Base-by-base conservation (phyloP, 345 rosid species). In the Balakata baccata region DNA sequence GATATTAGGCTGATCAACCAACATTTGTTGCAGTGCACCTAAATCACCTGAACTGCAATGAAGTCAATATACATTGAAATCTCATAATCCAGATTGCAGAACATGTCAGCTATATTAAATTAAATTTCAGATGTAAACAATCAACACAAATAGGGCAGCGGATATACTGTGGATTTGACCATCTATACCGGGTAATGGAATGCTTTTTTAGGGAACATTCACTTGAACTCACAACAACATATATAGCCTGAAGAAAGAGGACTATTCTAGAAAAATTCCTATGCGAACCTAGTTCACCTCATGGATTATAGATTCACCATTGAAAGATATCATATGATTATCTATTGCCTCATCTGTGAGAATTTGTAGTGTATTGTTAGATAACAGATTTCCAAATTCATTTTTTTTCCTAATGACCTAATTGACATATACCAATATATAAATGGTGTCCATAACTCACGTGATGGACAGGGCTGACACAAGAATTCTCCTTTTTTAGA, bases 1-100 rank as follows among this genome's bases (percentile, higher is more conserved):
- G 74, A 92, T 88, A 62, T 94, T 90, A 43, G 97, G 97, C 66
- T 92, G 89, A 85, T 94, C 98, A 67, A 87, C 82, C 84, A 92
- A 76, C 14, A 94, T 89, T 74, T 80, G 89, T 64, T 85, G 90
- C 12, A 94, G 85, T 16, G 85, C 82, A 17, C 77, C 83, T 7
- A 92, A 82, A 87, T 90, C 95, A 71, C 84, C 60, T 29, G 81
- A 72, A 81, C 96, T 91, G 85, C 82, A 82, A 66, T 51, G 56
- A 54, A 67, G 59, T 69, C 60, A 11, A 63, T 18, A 22, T 5
- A 47, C 38, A 16, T 69, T 29, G 34, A 22, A 39, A 11, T 10
- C 34, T 29, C 62, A 6, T 16, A 25, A 7, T 17, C 29, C 18
- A 9, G 23, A 68, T 3, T 51, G 3, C 29, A 11, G 8, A 51